These are phyloP conservation scores for Mediolabrus comicus DNA, from an alignment of 108 stramenopile species.

Conservation along the genomic window DNA sequence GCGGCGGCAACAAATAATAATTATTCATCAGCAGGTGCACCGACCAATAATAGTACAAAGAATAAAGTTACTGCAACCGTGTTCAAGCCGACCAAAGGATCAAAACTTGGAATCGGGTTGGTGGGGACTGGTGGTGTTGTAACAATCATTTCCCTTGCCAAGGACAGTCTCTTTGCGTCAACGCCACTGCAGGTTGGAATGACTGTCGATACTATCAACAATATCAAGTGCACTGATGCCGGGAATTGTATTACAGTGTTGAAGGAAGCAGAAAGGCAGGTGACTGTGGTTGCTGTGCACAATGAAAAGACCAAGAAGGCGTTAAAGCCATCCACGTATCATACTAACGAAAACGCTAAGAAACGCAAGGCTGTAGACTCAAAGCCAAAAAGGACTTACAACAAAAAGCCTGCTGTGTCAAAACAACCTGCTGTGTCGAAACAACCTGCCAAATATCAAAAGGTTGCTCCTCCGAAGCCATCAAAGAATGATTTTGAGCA, in stretches of 20 bases:
- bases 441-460: neutral
- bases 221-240: slow-evolving; percentile 10
- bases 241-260: neutral
- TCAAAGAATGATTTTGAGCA: neutral
- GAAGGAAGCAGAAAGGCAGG: neutral
- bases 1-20: neutral
- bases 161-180: slow-evolving; percentile 11
- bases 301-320: neutral
- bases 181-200: slow-evolving; percentile 33
- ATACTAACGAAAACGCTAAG: neutral
- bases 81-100: slow-evolving; percentile 20
- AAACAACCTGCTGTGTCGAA: neutral
- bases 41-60: neutral
- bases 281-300: neutral
- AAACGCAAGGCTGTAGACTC: slow-evolving; percentile 1
- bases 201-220: slow-evolving; percentile 31
- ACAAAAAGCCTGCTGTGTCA: neutral
- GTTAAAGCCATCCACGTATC: neutral
- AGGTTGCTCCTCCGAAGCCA: neutral
- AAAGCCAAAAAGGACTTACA: slow-evolving; percentile 1
- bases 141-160: slow-evolving; percentile 20
- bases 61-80: slow-evolving; percentile 39
- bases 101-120: slow-evolving; percentile 39
- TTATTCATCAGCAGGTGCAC: neutral
- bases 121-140: neutral